Percentiles rank a stretch among this genome's conserved stretches.
These are phyloP conservation scores for Fagopyrum esculentum DNA, from an alignment of 148 eudicot genomes.

Conservation along the genomic window DNA sequence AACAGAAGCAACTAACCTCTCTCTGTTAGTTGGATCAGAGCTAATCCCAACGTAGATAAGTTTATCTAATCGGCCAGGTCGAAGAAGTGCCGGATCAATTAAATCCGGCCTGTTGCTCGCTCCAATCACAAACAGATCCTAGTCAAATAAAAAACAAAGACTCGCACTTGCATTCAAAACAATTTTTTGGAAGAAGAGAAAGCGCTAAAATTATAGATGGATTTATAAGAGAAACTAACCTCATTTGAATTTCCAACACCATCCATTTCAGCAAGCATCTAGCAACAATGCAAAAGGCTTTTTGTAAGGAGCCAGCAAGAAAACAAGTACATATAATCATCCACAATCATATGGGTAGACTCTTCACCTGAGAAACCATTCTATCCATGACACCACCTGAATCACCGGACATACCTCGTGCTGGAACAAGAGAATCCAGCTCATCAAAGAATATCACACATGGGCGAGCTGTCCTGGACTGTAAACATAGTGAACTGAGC, in stretches of 20 bases:
- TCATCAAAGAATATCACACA: constrained; percentile 98
- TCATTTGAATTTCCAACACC: constrained; percentile 85
- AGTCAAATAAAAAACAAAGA: constrained; percentile 13
- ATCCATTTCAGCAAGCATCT: constrained; percentile 99
- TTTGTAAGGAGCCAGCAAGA: constrained; percentile 2
- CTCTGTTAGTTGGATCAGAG: constrained; percentile 83
- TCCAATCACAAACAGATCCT: constrained; percentile 98
- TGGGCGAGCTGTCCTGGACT: constrained; percentile 97
- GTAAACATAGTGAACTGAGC: constrained; percentile 13
- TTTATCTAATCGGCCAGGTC: constrained; percentile 99
- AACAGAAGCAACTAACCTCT: constrained; percentile 45
- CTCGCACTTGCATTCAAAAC: neutral
- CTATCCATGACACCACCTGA: constrained; percentile 99
- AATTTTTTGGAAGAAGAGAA: neutral
- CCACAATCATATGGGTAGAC: neutral
- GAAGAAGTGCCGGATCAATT: constrained; percentile 87
- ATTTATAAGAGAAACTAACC: constrained; percentile 30
- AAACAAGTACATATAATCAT: neutral
- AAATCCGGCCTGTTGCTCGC: constrained; percentile 99
- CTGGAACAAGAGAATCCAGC: constrained; percentile 98
- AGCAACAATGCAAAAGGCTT: constrained; percentile 16
- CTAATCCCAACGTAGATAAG: constrained; percentile 91
- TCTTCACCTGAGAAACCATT: constrained; percentile 89
- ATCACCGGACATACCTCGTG: constrained; percentile 98
- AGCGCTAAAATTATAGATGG: neutral